Conservation (phyloP, 2,329 filamentous ascomycete genomes). For the Hymenotorrendiella dingleyae region DNA sequence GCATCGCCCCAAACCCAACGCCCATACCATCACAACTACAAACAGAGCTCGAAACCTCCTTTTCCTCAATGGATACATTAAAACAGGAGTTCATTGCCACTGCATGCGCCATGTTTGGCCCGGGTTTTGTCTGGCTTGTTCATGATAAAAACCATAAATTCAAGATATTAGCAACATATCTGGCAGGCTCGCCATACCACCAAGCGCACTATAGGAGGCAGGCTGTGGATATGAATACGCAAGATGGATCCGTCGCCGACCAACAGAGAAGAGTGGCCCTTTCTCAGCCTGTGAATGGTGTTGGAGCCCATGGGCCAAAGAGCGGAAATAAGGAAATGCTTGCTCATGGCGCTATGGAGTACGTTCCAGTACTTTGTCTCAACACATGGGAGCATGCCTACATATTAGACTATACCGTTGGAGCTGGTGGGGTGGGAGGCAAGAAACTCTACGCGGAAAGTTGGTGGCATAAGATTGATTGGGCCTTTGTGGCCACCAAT, state of each 20-base stretch:
- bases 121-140: constrained; percentile 95
- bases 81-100: constrained; percentile 73
- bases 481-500: constrained; percentile 58
- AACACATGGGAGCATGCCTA: constrained; percentile 97
- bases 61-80: constrained; percentile 79
- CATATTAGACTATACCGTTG: constrained; percentile 80
- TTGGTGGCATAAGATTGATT: constrained; percentile 89
- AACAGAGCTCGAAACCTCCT: constrained; percentile 59
- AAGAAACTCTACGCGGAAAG: constrained; percentile 70
- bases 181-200: constrained; percentile 82
- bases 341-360: constrained; percentile 60
- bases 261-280: constrained; percentile 35
- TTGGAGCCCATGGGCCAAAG: constrained; percentile 26
- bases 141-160: constrained; percentile 39
- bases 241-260: constrained; percentile 34
- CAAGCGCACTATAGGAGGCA: constrained; percentile 73
- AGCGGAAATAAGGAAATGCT: constrained; percentile 32
- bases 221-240: constrained; percentile 63
- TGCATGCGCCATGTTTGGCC: constrained; percentile 88
- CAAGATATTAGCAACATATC: constrained; percentile 81
- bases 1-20: constrained; percentile 40
- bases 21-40: constrained; percentile 52
- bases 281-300: constrained; percentile 28
- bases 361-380: constrained; percentile 78
- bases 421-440: constrained; percentile 59